These are phyloP conservation scores for Cytospora leucostoma DNA, from an alignment of 2,329 filamentous ascomycete species.

Conservation along the genomic window DNA sequence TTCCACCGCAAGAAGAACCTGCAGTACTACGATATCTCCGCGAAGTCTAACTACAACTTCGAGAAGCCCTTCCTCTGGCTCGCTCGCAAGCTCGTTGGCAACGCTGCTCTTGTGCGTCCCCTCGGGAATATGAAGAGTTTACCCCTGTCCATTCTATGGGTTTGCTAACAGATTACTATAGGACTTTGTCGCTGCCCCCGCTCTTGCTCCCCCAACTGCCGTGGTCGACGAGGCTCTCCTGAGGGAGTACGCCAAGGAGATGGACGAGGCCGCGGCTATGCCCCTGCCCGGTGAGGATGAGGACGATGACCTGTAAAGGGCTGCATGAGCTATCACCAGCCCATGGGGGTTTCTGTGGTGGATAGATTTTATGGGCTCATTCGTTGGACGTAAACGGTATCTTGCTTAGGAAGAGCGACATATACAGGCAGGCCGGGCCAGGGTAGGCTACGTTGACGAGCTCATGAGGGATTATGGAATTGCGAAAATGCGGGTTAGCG, in stretches of 20 bases:
- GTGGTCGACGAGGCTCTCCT: conserved; percentile 83
- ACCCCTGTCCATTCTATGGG: not conserved
- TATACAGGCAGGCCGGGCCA: conserved; percentile 25
- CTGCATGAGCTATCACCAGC: conserved; percentile 4
- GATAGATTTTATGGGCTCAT: conserved; percentile 28
- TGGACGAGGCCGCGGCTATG: conserved; percentile 75
- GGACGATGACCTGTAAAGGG: conserved; percentile 63
- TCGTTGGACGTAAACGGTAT: conserved; percentile 27
- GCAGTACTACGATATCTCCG: conserved; percentile 99
- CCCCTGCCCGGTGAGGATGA: conserved; percentile 96
- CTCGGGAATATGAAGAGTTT: not conserved
- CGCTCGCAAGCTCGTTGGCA: conserved; percentile 96
- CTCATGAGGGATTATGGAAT: conserved; percentile 26
- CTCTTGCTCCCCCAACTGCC: conserved; percentile 91
- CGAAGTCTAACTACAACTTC: conserved; percentile 99
- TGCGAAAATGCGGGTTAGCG: conserved; percentile 24
- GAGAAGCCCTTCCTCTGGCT: conserved; percentile 99
- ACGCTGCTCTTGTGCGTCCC: conserved; percentile 73
- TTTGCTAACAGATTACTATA: conserved; percentile 44
- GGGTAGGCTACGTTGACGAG: conserved; percentile 26
- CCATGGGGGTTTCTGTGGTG: conserved; percentile 23
- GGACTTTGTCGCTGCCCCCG: conserved; percentile 96
- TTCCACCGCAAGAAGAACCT: conserved; percentile 99
- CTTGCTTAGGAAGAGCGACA: conserved; percentile 29
- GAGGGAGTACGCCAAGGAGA: conserved; percentile 83